Conservation (phyloP, 78 protist species). For the Planoprotostelium fungivorum region DNA sequence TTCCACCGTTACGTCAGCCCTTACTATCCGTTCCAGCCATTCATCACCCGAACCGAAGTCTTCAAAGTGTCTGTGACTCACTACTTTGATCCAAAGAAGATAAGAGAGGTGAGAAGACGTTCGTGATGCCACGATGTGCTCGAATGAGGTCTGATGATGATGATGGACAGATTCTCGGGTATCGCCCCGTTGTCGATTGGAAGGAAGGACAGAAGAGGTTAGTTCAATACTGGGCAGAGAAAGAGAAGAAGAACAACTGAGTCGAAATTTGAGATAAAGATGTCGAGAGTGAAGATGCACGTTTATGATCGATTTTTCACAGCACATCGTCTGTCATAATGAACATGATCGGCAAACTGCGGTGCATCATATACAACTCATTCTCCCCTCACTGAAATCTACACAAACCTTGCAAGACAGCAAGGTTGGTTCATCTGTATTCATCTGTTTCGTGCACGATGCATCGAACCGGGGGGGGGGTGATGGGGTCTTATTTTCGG, state of each 20-base stretch:
- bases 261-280: too few species aligned
- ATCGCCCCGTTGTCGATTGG: neutral
- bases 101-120: neutral
- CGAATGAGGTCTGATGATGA: neutral
- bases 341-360: too few species aligned
- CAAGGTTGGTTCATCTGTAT: too few species aligned
- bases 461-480: too few species aligned
- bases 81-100: neutral
- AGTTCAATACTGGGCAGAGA: neutral
- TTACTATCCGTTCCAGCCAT: neutral
- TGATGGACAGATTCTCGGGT: neutral
- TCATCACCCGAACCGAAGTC: constrained; percentile 19
- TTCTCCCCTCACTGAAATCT: too few species aligned
- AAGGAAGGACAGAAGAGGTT: neutral
- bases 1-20: neutral
- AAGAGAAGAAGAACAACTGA: neutral
- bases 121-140: neutral
- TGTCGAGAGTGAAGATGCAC: too few species aligned
- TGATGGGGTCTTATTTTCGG: too few species aligned
- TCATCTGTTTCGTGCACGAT: too few species aligned
- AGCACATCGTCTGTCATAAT: too few species aligned
- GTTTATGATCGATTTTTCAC: too few species aligned
- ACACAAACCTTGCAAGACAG: too few species aligned
- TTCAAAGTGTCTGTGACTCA: constrained; percentile 13
- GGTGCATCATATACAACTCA: too few species aligned